Evolutionary conservation across 2,329 filamentous ascomycete species (phyloP).

Genomic region (Cyphellophora europaea): DNA sequence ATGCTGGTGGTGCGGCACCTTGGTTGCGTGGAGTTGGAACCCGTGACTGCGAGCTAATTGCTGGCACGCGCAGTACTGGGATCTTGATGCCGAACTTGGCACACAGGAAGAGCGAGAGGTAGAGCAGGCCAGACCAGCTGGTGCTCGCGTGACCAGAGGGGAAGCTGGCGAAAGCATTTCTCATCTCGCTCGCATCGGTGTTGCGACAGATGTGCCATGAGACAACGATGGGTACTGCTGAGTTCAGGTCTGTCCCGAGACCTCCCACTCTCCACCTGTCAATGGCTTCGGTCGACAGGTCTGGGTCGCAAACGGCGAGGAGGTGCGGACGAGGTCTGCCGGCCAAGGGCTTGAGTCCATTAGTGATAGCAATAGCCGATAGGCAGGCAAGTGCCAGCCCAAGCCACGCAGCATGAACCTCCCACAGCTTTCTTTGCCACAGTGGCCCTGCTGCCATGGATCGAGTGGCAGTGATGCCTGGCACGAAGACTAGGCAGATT

Average conservation of each 20-base stretch:
- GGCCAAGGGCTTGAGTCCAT: constrained; percentile 70
- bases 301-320: constrained; percentile 64
- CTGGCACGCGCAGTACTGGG: too few species aligned
- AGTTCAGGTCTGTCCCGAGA: constrained; percentile 33
- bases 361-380: constrained; percentile 68
- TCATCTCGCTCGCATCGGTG: constrained; percentile 48
- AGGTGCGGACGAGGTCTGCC: constrained; percentile 58
- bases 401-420: constrained; percentile 77
- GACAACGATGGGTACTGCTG: constrained; percentile 58
- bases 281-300: constrained; percentile 49
- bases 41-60: too few species aligned
- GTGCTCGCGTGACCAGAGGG: constrained; percentile 69
- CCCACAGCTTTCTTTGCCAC: constrained; percentile 81
- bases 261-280: constrained; percentile 54
- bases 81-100: constrained; percentile 41
- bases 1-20: constrained; percentile 74
- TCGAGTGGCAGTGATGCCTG: constrained; percentile 57
- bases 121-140: constrained; percentile 70
- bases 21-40: constrained; percentile 60
- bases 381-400: constrained; percentile 67
- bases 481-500: constrained; percentile 60
- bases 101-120: constrained; percentile 78
- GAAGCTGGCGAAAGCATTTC: constrained; percentile 80
- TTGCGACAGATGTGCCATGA: constrained; percentile 67
- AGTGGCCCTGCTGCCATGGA: constrained; percentile 52